phyloP scores from a whole-genome alignment of 805 yeast species.

The Saturnispora sanitii region DNA sequence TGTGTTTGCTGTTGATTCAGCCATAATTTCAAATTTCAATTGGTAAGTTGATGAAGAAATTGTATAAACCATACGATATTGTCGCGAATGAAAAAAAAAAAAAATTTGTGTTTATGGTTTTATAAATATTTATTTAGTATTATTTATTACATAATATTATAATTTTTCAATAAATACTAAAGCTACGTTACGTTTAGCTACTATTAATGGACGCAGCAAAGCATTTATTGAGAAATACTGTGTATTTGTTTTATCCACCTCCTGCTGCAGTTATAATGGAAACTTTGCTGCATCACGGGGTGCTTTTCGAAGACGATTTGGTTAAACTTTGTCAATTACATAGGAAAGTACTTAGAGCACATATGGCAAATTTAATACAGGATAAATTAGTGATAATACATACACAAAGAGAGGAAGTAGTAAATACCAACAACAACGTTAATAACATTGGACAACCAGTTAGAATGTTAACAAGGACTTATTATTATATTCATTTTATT shows the following conservation, averaged over 20 bases:
- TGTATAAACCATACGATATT: neutral
- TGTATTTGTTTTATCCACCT: slow-evolving; percentile 78
- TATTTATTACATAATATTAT: no score
- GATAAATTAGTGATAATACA: slow-evolving; percentile 71
- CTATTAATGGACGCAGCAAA: slow-evolving; percentile 10
- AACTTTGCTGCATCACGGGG: slow-evolving; percentile 80
- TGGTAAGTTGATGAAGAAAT: neutral
- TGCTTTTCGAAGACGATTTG: slow-evolving; percentile 86
- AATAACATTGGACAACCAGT: no score
- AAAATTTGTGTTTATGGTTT: neutral
- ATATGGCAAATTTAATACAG: slow-evolving; percentile 72
- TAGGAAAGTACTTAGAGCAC: slow-evolving; percentile 74
- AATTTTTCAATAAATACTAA: no score
- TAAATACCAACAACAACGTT: no score
- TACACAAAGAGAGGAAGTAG: slow-evolving; percentile 59
- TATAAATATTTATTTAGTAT: no score
- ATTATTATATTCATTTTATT: slow-evolving; percentile 69
- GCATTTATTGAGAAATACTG: slow-evolving; percentile 60
- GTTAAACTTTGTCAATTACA: slow-evolving; percentile 72
- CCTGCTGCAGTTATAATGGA: slow-evolving; percentile 80
- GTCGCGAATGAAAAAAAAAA: no score
- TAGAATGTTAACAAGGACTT: slow-evolving; percentile 70
- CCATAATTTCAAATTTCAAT: slow-evolving; percentile 2
- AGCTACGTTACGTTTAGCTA: no score
- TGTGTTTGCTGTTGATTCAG: neutral